Percentiles rank a stretch among this genome's conserved stretches.
Conservation (phyloP, 73 alveolate species). For the Loxodes magnus region DNA sequence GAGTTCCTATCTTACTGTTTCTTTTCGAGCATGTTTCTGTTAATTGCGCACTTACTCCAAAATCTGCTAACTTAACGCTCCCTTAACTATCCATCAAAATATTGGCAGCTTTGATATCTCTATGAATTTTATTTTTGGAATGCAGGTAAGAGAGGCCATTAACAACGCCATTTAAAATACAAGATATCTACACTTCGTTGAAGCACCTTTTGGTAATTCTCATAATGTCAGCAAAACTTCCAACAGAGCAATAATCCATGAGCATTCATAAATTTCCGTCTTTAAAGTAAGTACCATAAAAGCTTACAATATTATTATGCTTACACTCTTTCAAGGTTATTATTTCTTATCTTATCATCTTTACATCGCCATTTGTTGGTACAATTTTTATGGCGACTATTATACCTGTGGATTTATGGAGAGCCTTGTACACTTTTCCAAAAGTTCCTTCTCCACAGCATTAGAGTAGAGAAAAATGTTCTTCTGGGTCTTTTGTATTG, state of each 20-base stretch:
- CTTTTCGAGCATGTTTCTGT: slow-evolving; percentile 73
- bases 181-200: slow-evolving; percentile 86
- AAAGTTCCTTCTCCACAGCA: slow-evolving; percentile 74
- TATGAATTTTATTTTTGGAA: slow-evolving; percentile 86
- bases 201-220: slow-evolving; percentile 76
- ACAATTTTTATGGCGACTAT: slow-evolving; percentile 78
- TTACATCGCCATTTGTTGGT: slow-evolving; percentile 50
- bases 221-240: slow-evolving; percentile 85
- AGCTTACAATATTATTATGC: slow-evolving; percentile 79
- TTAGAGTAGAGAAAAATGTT: slow-evolving; percentile 42
- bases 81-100: slow-evolving; percentile 85
- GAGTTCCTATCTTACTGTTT: slow-evolving; percentile 86
- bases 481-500: slow-evolving; percentile 79
- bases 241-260: slow-evolving; percentile 94
- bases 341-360: slow-evolving; percentile 68
- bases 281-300: slow-evolving; percentile 77
- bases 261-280: slow-evolving; percentile 89
- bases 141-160: slow-evolving; percentile 92
- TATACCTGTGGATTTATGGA: slow-evolving; percentile 55
- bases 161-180: slow-evolving; percentile 73
- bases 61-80: slow-evolving; percentile 90
- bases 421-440: slow-evolving; percentile 65
- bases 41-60: slow-evolving; percentile 93
- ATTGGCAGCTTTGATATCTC: slow-evolving; percentile 99
- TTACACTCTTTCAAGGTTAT: slow-evolving; percentile 83